Evolutionary conservation across 2,329 filamentous ascomycete species (phyloP), one percentile per base, ranked within the genome.

Genomic region (Aspergillus ochraceus): DNA sequence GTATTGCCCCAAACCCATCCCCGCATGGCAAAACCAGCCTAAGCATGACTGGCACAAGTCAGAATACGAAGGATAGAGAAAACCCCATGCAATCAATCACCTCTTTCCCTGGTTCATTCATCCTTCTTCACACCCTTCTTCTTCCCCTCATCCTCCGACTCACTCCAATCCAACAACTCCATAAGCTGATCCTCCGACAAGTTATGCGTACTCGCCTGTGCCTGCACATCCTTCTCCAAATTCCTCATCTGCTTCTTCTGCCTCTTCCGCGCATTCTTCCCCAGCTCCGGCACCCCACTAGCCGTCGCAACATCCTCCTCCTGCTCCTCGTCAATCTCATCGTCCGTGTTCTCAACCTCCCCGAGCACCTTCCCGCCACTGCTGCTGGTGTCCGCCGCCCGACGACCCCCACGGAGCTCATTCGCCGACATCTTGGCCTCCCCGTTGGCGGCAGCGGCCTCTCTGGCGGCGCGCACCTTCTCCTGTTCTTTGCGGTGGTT

Each of bases 101-200:
- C 24, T 9, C 26, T 8, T 29, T 2, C 8, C 6, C 8, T n/a
- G 17, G 2, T n/a, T 42, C 3, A 42, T n/a, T 42, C 45, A 4
- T 20, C 45, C 32, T 54, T 24, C 52, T 54, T 42, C 1, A 19
- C 19, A 19, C 19, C 52, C 17, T 19, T 14, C 24, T 12, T 30
- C 24, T 51, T 51, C 49, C 19, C 56, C 65, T 69, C 71, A 22
- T 55, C 65, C 56, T 72, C 71, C 3, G 66, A 66, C 10, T 77
- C 72, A 83, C 70, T 86, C 82, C 67, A 75, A 62, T 85, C 81
- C 73, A 92, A 74, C 68, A 89, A 86, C 75, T 92, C 88, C 71
- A 87, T 84, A 66, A 93, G 89, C 73, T 92, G 89, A 77, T 90
- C 89, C 73, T 91, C 88, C 61, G 89, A 86, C 65, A 90, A 83